Percentiles rank a stretch among this genome's conserved stretches.
These are phyloP conservation scores for Daldinia bambusicola DNA, from an alignment of 495 filamentous ascomycete species.

Conservation along the genomic window DNA sequence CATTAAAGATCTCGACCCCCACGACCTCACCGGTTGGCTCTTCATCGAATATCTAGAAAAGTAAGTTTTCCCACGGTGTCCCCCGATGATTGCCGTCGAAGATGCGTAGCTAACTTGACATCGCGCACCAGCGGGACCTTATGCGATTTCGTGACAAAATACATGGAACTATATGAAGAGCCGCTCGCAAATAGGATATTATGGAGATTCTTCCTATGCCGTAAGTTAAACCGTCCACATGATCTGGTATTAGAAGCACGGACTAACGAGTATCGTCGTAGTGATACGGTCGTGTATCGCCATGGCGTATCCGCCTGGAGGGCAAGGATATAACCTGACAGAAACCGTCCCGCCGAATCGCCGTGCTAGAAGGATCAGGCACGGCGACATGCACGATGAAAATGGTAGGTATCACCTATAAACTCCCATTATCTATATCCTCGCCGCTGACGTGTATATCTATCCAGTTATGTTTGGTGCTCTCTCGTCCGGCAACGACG, in stretches of 20 bases:
- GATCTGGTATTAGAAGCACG: background rate
- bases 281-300: background rate
- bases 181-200: background rate
- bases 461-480: background rate
- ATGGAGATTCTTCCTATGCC: conserved; percentile 2
- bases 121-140: background rate
- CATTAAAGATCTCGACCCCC: background rate
- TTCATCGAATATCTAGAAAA: background rate
- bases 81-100: background rate
- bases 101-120: background rate
- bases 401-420: background rate
- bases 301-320: background rate
- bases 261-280: background rate
- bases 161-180: background rate
- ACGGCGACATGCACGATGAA: conserved; percentile 1
- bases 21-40: background rate
- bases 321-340: too few relatives aligned
- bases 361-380: background rate
- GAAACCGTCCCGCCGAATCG: background rate
- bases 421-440: background rate
- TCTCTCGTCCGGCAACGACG: background rate
- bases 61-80: background rate
- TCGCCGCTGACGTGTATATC: background rate
- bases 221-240: background rate
- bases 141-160: background rate